Base-by-base conservation (phyloP, 2,329 filamentous ascomycete genomes). In the Paecilomyces sp. region DNA sequence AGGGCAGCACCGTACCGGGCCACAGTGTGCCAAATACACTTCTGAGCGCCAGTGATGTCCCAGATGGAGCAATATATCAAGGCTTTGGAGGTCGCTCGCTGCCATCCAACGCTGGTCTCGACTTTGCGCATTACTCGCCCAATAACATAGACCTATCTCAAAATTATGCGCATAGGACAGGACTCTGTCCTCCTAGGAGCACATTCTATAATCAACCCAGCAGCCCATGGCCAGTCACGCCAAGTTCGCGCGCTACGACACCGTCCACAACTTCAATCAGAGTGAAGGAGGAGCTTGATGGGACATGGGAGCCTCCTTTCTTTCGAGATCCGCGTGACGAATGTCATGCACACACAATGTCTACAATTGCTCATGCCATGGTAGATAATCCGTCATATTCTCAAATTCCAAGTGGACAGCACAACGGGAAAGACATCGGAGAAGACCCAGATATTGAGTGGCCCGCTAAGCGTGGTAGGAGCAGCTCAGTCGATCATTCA, bases 191-290 rank as follows among this genome's bases (percentile, higher is more conserved):
- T 6, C 55, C 54, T 25, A 60, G 61, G 4, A 59, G 62, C 52
- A 51, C 58, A 30, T 65, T 66, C 31, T 54, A 60, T 13, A 54
- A 53, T n/a, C 64, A 68, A 8, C n/a, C 62, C 25, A 52, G 63
- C 36, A 59, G 57, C 3, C 57, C 63, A n/a, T 74, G 71, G 71
- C 60, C 66, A 36, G 61, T 65, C 15, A 69, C 64, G 1, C 64
- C 69, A 24, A 61, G 63, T 47, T 67, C 69, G 2, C 68, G 65
- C 11, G 62, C 63, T 36, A 60, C 61, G 8, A 65, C 64, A 1
- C 62, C 64, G 13, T 54, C 63, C 9, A 64, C 68, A 31, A 58
- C 56, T 7, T 51, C 57, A n/a, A 15, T 57, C 6, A 31, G 47
- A 12, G 52, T 66, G 28, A 61, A 62, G 36, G 58, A 59, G 33